phyloP scores from a whole-genome alignment of 2,329 filamentous ascomycete species.

The Tolypocladium ophioglossoides region DNA sequence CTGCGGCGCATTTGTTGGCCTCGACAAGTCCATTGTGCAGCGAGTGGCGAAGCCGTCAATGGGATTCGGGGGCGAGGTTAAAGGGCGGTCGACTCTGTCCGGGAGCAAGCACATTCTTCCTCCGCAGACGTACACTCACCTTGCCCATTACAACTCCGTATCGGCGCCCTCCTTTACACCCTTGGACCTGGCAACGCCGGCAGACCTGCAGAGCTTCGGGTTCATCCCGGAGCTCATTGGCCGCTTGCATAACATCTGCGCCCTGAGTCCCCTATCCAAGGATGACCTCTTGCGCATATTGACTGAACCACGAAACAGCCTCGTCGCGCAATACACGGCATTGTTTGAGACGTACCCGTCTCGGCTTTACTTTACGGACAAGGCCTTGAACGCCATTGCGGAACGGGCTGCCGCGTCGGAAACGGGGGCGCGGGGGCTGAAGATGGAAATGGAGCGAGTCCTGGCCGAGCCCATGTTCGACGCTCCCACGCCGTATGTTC shows the following conservation, averaged over 20 bases:
- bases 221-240: constrained; percentile 95
- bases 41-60: constrained; percentile 80
- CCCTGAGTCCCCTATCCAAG: constrained; percentile 63
- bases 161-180: constrained; percentile 35
- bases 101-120: constrained; percentile 50
- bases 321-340: constrained; percentile 80
- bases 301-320: constrained; percentile 81
- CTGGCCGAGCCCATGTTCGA: constrained; percentile 75
- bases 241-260: constrained; percentile 83
- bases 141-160: constrained; percentile 40
- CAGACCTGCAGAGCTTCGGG: constrained; percentile 73
- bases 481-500: constrained; percentile 63
- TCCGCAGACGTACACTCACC: constrained; percentile 45
- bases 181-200: constrained; percentile 63
- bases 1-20: constrained; percentile 85
- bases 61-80: constrained; percentile 80
- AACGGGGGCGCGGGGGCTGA: constrained; percentile 70
- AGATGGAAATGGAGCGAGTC: constrained; percentile 72
- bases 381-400: constrained; percentile 73
- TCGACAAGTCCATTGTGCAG: constrained; percentile 79
- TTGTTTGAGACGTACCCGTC: constrained; percentile 75
- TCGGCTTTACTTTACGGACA: constrained; percentile 72
- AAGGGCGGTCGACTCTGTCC: constrained; percentile 39
- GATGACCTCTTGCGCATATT: constrained; percentile 72
- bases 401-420: constrained; percentile 46